These are phyloP conservation scores for Acrodontium crateriforme DNA, from an alignment of 2,329 filamentous ascomycete genomes.

Conservation along the genomic window DNA sequence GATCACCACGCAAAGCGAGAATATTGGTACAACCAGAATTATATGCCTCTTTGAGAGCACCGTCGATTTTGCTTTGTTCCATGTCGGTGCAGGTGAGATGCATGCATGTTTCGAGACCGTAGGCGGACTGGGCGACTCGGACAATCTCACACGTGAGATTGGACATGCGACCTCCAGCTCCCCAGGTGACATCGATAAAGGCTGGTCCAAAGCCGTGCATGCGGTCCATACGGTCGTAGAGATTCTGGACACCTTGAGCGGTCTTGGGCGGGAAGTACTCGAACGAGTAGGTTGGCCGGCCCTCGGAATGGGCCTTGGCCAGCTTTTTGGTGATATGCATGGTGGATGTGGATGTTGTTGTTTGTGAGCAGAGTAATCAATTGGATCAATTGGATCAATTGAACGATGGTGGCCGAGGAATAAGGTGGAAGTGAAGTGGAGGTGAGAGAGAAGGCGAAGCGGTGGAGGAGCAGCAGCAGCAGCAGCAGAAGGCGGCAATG, in stretches of 20 bases:
- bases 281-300: slow-evolving; percentile 87
- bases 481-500: background rate
- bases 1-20: slow-evolving; percentile 81
- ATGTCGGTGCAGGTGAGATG: slow-evolving; percentile 98
- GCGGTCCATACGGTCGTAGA: slow-evolving; percentile 98
- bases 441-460: background rate
- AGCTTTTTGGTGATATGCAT: slow-evolving; percentile 98
- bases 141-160: slow-evolving; percentile 97
- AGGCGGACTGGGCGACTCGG: slow-evolving; percentile 82
- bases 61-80: slow-evolving; percentile 81
- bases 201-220: slow-evolving; percentile 91
- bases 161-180: slow-evolving; percentile 80
- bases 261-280: slow-evolving; percentile 99
- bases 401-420: slow-evolving; percentile 1
- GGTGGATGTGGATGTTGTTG: too few relatives aligned
- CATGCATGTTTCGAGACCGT: slow-evolving; percentile 97
- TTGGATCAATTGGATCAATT: slow-evolving; percentile 1
- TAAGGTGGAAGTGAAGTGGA: slow-evolving; percentile 1
- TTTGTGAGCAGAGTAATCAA: too few relatives aligned
- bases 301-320: slow-evolving; percentile 61
- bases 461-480: background rate
- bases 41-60: slow-evolving; percentile 76
- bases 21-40: slow-evolving; percentile 96
- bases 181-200: slow-evolving; percentile 98
- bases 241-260: slow-evolving; percentile 91